Conservation (phyloP, 2,329 filamentous ascomycete genomes). For the Fusarium sp. region DNA sequence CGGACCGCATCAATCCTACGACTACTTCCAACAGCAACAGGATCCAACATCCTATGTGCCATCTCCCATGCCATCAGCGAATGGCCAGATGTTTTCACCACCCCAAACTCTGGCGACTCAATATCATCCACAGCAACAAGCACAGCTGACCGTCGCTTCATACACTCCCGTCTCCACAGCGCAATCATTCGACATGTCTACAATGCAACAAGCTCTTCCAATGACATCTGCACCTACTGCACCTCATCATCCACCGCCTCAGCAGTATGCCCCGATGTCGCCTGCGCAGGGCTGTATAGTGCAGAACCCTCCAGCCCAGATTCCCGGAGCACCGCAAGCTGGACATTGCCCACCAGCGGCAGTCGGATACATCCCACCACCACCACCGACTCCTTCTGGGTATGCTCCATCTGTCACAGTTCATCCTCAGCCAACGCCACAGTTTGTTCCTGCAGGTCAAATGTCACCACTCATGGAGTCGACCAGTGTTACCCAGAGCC, state of each 20-base stretch:
- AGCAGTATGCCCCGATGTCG: neutral
- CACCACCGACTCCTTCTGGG: neutral
- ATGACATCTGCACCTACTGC: neutral
- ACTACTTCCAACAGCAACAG: neutral
- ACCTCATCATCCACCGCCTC: neutral
- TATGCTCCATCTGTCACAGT: neutral
- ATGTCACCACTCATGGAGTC: neutral
- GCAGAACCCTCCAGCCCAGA: neutral
- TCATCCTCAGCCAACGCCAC: neutral
- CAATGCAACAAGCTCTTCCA: conserved; percentile 31
- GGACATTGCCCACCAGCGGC: neutral
- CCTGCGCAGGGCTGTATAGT: neutral
- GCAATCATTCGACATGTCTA: conserved; percentile 23
- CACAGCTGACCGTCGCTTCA: neutral
- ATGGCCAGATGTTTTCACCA: neutral
- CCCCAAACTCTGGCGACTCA: conserved; percentile 2
- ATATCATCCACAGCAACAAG: neutral
- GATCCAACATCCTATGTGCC: neutral
- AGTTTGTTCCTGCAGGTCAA: neutral
- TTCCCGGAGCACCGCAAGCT: neutral
- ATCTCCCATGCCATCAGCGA: neutral
- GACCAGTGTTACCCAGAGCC: neutral
- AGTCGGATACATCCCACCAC: conserved; percentile 4
- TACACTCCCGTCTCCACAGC: neutral
- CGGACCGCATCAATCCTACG: conserved; percentile 4